Base-by-base conservation (phyloP, 352 stramenopile genomes). In the Phytophthora cajani region DNA sequence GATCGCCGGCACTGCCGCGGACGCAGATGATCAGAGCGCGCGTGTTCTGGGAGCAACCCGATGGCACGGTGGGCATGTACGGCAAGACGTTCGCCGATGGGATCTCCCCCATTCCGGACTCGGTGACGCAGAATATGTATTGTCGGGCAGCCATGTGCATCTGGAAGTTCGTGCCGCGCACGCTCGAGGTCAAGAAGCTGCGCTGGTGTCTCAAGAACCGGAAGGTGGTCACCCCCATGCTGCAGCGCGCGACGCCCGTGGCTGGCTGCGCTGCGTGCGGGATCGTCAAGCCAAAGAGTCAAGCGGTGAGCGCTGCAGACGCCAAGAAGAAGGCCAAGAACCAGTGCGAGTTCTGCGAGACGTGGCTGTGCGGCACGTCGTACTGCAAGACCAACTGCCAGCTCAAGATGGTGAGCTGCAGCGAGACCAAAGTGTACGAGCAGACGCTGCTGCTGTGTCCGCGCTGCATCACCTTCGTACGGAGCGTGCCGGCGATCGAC, bases 151-250 rank as follows among this genome's bases (percentile, higher is more conserved):
- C 67, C 32, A 30, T 65, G 12, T 19, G 38, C 12, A 72, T 72
- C 40, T 76, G 69, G 69, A 76, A 69, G 32, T 72, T 69, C 40
- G 64, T 76, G 5, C 69, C 69, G 9, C 69, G 52, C 7, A 64
- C 50, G 38, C 19, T 75, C 11, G 69, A 75, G 32, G 71, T 54
- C 42, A 75, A 75, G 44, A 75, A 72, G 44, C 16, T 75, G 25
- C 64, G 57, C 38, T 75, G 69, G 60, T 74, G 70, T 64, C 52
- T 73, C 25, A 77, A 73, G 40, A 66, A 73, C 64, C 67, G 73
- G 27, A 74, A 64, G 49, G 30, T 21, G 25, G 51, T 73, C 11
- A 61, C 32, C 25, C 42, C 51, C 21, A 55, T 38, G 23, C 47
- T 25, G 11, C 40, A 64, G 51, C 53, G 46, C 17, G 46, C 6